phyloP scores from a whole-genome alignment of 495 filamentous ascomycete genomes.

The Aspergillus wentii region DNA sequence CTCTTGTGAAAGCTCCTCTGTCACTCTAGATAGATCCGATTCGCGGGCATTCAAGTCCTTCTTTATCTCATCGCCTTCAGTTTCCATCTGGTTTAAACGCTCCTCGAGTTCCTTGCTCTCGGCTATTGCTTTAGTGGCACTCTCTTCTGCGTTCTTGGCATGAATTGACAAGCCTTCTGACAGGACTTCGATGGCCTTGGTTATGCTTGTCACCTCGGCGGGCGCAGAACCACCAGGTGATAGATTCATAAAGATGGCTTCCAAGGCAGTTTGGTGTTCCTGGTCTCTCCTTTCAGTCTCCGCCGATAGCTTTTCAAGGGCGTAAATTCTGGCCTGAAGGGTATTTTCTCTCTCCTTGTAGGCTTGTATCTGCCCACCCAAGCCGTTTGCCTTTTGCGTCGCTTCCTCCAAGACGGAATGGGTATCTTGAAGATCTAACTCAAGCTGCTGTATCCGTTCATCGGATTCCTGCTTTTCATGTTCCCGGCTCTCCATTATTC shows the following conservation, averaged over 20 bases:
- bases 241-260: conserved; percentile 57
- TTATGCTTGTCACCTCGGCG: conserved; percentile 51
- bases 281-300: conserved; percentile 46
- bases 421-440: conserved; percentile 62
- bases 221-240: conserved; percentile 52
- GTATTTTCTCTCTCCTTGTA: conserved; percentile 46
- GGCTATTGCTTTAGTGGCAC: conserved; percentile 25
- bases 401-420: conserved; percentile 54
- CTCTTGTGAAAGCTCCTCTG: conserved; percentile 46
- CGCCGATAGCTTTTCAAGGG: conserved; percentile 40
- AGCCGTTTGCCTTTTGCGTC: conserved; percentile 47
- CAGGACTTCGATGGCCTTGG: conserved; percentile 59
- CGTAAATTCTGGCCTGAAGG: conserved; percentile 40
- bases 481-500: conserved; percentile 74
- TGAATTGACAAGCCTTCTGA: conserved; percentile 51
- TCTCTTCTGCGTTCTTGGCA: conserved; percentile 35
- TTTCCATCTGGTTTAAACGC: conserved; percentile 36
- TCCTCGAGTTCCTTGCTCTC: conserved; percentile 48
- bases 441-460: conserved; percentile 61
- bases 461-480: conserved; percentile 68
- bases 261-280: conserved; percentile 51
- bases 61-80: conserved; percentile 31
- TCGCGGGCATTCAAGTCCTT: conserved; percentile 44
- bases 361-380: conserved; percentile 50
- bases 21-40: conserved; percentile 30